These are phyloP conservation scores for Gaeumannomyces sp. DNA, from an alignment of 2,329 filamentous ascomycete genomes.

Conservation along the genomic window DNA sequence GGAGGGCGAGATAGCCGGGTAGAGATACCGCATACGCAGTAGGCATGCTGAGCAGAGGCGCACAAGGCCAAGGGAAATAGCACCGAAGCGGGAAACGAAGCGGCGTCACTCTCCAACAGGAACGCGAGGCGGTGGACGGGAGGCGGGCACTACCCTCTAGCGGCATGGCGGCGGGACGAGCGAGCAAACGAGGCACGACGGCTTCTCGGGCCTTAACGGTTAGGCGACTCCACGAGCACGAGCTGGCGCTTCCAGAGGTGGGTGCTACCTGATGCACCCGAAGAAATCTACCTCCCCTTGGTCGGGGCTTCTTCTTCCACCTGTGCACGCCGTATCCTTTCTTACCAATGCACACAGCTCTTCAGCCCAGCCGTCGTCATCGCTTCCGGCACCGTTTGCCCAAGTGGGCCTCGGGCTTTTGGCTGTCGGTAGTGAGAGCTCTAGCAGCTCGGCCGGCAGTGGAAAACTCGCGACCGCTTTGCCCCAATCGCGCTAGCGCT, in stretches of 20 bases:
- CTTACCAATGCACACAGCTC: neutral
- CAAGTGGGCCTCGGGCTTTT: neutral
- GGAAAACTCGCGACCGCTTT: neutral
- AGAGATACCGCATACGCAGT: neutral
- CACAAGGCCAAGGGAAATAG: too few species aligned
- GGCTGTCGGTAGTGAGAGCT: neutral
- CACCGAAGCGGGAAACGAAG: neutral
- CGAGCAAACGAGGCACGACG: neutral
- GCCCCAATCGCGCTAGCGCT: neutral
- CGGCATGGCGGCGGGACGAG: neutral
- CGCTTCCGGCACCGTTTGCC: too few species aligned
- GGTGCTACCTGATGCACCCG: too few species aligned
- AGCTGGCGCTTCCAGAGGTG: too few species aligned
- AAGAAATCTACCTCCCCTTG: too few species aligned
- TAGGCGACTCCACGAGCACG: neutral
- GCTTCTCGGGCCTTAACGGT: neutral
- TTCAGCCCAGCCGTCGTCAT: neutral
- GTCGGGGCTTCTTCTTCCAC: too few species aligned
- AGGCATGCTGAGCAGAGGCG: too few species aligned
- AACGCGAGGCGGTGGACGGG: neutral
- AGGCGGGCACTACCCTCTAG: neutral
- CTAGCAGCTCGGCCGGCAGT: neutral
- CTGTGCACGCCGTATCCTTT: too few species aligned
- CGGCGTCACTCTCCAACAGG: too few species aligned
- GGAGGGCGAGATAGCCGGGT: too few species aligned